phyloP scores from a whole-genome alignment of 2,329 filamentous ascomycete genomes.

The Aspergillus floridensis region DNA sequence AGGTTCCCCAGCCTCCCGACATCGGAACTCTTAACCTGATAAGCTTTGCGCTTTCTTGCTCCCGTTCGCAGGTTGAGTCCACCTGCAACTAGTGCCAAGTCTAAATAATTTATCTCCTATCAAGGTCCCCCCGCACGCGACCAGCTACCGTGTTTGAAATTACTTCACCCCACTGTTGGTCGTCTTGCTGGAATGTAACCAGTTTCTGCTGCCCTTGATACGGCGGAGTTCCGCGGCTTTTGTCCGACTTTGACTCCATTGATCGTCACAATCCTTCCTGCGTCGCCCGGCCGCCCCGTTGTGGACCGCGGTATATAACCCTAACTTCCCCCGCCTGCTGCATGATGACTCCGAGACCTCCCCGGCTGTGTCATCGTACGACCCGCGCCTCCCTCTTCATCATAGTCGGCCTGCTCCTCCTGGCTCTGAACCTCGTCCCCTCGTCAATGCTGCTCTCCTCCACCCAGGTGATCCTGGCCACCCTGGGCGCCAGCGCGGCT shows the following conservation, averaged over 20 bases:
- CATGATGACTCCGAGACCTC: neutral
- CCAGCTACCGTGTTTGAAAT: constrained; percentile 1
- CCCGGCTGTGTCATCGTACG: neutral
- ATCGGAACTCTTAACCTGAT: too few species aligned
- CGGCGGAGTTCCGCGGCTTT: neutral
- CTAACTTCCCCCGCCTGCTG: neutral
- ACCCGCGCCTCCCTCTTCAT: neutral
- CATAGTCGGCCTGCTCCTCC: neutral
- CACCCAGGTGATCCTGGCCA: neutral
- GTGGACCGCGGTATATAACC: neutral
- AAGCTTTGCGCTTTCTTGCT: too few species aligned
- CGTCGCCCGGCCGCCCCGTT: neutral
- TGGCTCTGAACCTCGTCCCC: neutral
- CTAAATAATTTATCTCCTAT: neutral
- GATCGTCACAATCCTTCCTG: neutral
- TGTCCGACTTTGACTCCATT: neutral
- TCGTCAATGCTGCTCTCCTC: neutral
- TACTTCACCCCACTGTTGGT: neutral
- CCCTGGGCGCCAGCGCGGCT: neutral
- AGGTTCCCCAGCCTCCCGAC: too few species aligned
- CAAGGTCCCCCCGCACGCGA: constrained; percentile 1
- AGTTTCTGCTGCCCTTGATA: neutral
- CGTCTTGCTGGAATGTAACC: neutral
- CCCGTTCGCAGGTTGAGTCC: neutral
- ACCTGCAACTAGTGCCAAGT: neutral